Percentiles rank a stretch among this genome's conserved stretches.
Conservation (phyloP, 2,329 filamentous ascomycete species). For the Pestalotiopsis sp. region DNA sequence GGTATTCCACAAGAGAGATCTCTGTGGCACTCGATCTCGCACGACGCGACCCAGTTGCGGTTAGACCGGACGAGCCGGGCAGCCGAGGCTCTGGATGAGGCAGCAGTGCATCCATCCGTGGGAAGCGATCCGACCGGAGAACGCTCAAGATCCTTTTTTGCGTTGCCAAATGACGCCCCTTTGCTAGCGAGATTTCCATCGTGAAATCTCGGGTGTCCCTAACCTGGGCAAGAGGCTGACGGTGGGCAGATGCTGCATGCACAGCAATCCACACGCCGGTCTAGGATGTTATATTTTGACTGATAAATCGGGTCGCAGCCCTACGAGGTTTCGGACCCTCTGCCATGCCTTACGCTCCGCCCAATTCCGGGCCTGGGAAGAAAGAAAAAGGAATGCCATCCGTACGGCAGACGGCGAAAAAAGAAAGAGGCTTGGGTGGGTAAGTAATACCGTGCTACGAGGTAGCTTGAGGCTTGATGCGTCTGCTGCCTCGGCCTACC, state of each 20-base stretch:
- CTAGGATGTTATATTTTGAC: neutral
- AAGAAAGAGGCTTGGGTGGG: neutral
- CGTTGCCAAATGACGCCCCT: no score
- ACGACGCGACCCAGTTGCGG: neutral
- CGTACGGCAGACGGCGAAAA: neutral
- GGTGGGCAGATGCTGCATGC: neutral
- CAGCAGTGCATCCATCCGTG: slow-evolving; percentile 1
- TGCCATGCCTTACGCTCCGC: neutral
- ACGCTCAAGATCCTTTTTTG: no score
- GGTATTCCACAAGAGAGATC: neutral
- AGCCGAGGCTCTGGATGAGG: slow-evolving; percentile 1
- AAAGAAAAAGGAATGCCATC: neutral
- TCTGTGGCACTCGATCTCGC: slow-evolving; percentile 8
- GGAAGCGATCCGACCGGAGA: neutral
- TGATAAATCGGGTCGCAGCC: slow-evolving; percentile 1
- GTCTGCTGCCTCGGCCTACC: no score
- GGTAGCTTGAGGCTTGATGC: no score
- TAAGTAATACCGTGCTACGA: no score
- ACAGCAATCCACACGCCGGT: neutral
- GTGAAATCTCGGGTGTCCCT: neutral
- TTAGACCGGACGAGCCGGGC: neutral
- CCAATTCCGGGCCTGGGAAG: neutral
- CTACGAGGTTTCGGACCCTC: neutral
- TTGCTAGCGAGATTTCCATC: neutral
- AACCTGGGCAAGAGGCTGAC: neutral